Evolutionary conservation across 306 rosid genomes (phyloP).

Genomic region (Senna tora): DNA sequence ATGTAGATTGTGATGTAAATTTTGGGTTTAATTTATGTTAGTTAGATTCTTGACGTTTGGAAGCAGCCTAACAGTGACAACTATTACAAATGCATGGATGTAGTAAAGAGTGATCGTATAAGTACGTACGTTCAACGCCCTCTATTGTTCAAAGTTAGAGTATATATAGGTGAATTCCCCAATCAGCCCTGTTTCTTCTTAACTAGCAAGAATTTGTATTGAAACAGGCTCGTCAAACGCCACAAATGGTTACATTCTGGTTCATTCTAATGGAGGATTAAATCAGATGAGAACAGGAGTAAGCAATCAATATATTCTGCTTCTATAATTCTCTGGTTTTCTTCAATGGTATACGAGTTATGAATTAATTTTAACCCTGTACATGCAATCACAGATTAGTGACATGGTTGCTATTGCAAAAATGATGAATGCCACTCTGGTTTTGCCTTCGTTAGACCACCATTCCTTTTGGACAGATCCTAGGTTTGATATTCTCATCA

Average conservation of each 20-base stretch:
- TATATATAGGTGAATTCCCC: constrained; percentile 3
- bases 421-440: constrained; percentile 69
- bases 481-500: constrained; percentile 47
- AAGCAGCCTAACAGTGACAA: constrained; percentile 48
- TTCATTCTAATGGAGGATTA: constrained; percentile 71
- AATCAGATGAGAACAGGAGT: constrained; percentile 86
- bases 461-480: constrained; percentile 70
- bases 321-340: neutral
- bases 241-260: constrained; percentile 64
- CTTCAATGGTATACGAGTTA: neutral
- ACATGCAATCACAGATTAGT: constrained; percentile 55
- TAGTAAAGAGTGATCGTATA: constrained; percentile 17
- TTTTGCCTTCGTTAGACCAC: constrained; percentile 73
- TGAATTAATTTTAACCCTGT: neutral
- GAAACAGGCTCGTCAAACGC: constrained; percentile 38
- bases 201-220: constrained; percentile 31
- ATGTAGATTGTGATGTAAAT: constrained; percentile 43
- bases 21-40: constrained; percentile 47
- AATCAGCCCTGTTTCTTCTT: constrained; percentile 6
- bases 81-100: constrained; percentile 49
- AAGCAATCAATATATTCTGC: neutral
- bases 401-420: constrained; percentile 80
- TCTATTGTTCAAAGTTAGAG: constrained; percentile 5
- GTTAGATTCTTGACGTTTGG: constrained; percentile 64
- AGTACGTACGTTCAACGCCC: constrained; percentile 48